These are phyloP conservation scores for Eucalyptus sp. DNA, from an alignment of 345 rosid species.

Conservation along the genomic window DNA sequence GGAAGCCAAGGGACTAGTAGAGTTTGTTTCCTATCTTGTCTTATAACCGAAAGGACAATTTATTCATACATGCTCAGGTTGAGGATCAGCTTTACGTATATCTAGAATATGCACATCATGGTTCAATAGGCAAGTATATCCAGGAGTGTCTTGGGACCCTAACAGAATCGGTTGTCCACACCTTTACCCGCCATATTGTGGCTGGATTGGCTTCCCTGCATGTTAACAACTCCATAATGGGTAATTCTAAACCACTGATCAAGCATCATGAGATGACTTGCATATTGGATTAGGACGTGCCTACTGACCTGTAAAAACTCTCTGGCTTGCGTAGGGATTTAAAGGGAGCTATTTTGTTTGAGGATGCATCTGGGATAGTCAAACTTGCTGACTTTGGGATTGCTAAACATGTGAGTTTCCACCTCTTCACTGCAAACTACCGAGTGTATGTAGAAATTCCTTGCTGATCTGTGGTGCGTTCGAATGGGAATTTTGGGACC, in stretches of 20 bases:
- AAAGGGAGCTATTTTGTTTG: constrained; percentile 90
- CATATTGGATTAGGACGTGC: not conserved
- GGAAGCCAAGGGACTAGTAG: no score
- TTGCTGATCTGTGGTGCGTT: no score
- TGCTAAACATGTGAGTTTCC: constrained; percentile 80
- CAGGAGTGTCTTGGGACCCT: not conserved
- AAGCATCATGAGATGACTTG: not conserved
- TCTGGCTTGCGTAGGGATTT: constrained; percentile 39
- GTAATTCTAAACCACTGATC: not conserved
- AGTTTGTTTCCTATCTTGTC: no score
- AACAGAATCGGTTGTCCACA: not conserved
- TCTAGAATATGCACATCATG: no score
- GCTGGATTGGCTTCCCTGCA: constrained; percentile 1
- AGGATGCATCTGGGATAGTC: constrained; percentile 77
- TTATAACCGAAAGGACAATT: no score
- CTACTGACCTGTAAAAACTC: not conserved
- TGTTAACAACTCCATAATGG: not conserved
- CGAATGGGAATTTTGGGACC: no score
- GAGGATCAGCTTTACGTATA: not conserved
- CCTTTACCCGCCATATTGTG: not conserved
- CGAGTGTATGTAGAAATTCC: no score
- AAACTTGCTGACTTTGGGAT: constrained; percentile 91
- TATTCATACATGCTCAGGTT: not conserved
- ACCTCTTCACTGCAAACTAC: not conserved
- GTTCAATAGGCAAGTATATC: not conserved